phyloP scores from a whole-genome alignment of 2,329 filamentous ascomycete genomes.

The Pseudogymnoascus sp. region DNA sequence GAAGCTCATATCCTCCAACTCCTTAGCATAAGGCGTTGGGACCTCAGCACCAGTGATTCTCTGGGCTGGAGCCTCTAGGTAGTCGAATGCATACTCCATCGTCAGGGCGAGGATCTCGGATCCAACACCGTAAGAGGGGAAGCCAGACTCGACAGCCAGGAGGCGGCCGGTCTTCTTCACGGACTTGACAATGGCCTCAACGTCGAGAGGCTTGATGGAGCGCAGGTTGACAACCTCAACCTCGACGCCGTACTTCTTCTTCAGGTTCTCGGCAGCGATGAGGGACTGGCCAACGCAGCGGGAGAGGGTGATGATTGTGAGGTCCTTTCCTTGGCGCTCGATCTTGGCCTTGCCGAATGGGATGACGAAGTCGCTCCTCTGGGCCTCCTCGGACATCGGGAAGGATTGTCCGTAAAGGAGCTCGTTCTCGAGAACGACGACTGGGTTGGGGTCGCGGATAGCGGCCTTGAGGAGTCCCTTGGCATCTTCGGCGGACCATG shows the following conservation, averaged over 20 bases:
- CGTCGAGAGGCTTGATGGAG: constrained; percentile 91
- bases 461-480: constrained; percentile 97
- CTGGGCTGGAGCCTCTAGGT: constrained; percentile 87
- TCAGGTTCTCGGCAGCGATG: constrained; percentile 79
- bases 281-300: constrained; percentile 92
- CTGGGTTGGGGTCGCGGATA: constrained; percentile 96
- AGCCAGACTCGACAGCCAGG: constrained; percentile 88
- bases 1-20: constrained; percentile 93
- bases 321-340: constrained; percentile 88
- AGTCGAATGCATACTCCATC: constrained; percentile 98
- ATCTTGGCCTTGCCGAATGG: constrained; percentile 99
- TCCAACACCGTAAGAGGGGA: constrained; percentile 87
- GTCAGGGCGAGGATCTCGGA: constrained; percentile 89
- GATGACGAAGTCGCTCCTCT: constrained; percentile 93
- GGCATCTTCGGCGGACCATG: constrained; percentile 95
- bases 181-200: constrained; percentile 91
- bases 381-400: constrained; percentile 94
- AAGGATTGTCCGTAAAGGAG: constrained; percentile 87
- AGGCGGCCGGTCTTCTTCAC: constrained; percentile 98
- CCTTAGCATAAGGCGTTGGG: constrained; percentile 88
- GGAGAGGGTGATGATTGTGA: constrained; percentile 91
- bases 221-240: constrained; percentile 97
- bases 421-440: constrained; percentile 85
- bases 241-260: constrained; percentile 94
- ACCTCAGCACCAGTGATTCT: constrained; percentile 96